phyloP scores from a whole-genome alignment of 202 grass and related monocot genomes.

The Digitaria exilis region DNA sequence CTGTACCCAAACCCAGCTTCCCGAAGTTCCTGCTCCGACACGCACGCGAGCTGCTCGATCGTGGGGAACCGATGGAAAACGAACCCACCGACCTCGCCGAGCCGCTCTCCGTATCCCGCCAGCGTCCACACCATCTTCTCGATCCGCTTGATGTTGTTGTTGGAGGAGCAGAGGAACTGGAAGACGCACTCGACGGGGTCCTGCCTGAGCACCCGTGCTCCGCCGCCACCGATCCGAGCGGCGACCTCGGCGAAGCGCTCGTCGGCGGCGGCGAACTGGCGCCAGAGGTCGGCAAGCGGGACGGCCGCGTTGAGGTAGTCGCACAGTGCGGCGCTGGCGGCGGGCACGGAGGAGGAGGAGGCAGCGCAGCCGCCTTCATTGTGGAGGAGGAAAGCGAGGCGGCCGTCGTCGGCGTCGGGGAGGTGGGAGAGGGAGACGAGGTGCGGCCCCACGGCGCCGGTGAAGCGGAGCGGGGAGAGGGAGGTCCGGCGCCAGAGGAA shows the following conservation, averaged over 20 bases:
- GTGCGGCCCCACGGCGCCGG: constrained; percentile 73
- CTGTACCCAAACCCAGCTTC: constrained; percentile 88
- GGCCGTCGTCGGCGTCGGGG: constrained; percentile 36
- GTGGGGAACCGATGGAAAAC: constrained; percentile 81
- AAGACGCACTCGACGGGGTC: constrained; percentile 90
- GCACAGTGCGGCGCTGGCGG: constrained; percentile 48
- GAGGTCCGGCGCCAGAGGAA: constrained; percentile 87
- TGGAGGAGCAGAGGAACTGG: constrained; percentile 98
- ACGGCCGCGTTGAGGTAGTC: constrained; percentile 77
- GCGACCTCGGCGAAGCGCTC: constrained; percentile 69
- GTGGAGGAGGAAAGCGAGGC: constrained; percentile 74
- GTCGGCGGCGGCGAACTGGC: constrained; percentile 61
- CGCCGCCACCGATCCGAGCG: constrained; percentile 50
- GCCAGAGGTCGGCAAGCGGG: constrained; percentile 81
- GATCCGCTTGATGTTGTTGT: constrained; percentile 93
- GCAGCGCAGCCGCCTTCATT: not conserved
- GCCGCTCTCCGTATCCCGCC: constrained; percentile 61
- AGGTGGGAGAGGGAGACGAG: constrained; percentile 78
- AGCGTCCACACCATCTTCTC: constrained; percentile 91
- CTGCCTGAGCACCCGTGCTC: constrained; percentile 80
- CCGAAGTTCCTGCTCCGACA: constrained; percentile 81
- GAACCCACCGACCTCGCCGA: constrained; percentile 74
- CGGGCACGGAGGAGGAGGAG: constrained; percentile 10
- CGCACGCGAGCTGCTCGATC: constrained; percentile 56
- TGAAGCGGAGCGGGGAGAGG: constrained; percentile 57